Evolutionary conservation across 2,329 filamentous ascomycete genomes (phyloP).

Genomic region (Pseudocercospora musae): DNA sequence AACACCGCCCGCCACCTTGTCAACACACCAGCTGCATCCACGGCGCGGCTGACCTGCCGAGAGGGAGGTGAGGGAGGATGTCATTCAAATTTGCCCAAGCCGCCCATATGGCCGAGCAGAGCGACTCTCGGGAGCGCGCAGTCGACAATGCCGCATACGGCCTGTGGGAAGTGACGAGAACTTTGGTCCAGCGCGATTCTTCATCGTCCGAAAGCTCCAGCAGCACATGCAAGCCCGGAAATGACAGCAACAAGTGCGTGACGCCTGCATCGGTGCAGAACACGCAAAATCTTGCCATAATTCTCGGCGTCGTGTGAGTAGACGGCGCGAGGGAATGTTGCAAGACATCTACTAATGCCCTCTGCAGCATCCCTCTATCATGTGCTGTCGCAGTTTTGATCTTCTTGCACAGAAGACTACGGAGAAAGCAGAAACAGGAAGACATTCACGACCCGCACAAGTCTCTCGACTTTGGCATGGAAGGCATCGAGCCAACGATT

Average conservation of each 20-base stretch:
- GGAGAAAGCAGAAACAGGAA: conserved; percentile 68
- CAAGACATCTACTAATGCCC: conserved; percentile 24
- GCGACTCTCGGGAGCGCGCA: conserved; percentile 11
- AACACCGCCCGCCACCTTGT: not conserved
- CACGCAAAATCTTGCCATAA: conserved; percentile 33
- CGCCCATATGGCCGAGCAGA: conserved; percentile 7
- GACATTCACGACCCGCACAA: conserved; percentile 84
- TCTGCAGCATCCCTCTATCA: conserved; percentile 68
- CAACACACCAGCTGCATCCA: conserved; percentile 5
- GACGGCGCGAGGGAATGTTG: not conserved
- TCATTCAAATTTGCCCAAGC: conserved; percentile 1
- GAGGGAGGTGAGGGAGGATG: conserved; percentile 5
- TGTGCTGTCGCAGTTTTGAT: conserved; percentile 65
- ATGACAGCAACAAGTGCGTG: conserved; percentile 27
- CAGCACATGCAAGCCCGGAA: conserved; percentile 26
- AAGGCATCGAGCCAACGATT: conserved; percentile 35
- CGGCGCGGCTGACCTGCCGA: conserved; percentile 1
- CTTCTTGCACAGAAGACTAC: conserved; percentile 74
- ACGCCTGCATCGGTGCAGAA: conserved; percentile 28
- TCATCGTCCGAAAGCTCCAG: conserved; percentile 15
- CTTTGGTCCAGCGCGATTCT: conserved; percentile 21
- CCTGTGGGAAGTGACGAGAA: conserved; percentile 24
- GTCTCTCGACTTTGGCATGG: conserved; percentile 88
- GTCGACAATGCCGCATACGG: conserved; percentile 22
- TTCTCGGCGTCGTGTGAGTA: conserved; percentile 36